Conservation (phyloP, 306 rosid species). For the Lupinus albus region DNA sequence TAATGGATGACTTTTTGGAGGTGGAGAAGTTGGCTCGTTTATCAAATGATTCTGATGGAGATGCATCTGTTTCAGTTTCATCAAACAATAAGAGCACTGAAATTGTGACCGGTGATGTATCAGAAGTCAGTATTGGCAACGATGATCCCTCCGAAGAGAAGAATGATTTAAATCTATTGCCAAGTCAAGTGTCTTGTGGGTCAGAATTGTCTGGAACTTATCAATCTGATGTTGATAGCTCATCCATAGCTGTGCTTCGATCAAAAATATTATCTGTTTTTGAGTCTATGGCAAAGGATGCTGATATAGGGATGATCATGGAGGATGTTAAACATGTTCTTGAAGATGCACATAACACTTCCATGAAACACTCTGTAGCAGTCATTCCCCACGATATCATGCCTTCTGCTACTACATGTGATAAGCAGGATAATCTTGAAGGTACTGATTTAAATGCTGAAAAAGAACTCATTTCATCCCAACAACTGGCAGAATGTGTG, state of each 20-base stretch:
- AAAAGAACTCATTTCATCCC: constrained; percentile 55
- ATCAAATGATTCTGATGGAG: constrained; percentile 63
- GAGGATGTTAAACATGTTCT: constrained; percentile 73
- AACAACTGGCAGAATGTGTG: constrained; percentile 43
- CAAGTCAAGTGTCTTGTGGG: constrained; percentile 45
- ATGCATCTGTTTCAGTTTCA: constrained; percentile 44
- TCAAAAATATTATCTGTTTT: constrained; percentile 66
- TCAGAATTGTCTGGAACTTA: constrained; percentile 37
- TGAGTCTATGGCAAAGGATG: constrained; percentile 66
- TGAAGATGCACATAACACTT: constrained; percentile 59
- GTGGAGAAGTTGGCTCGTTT: constrained; percentile 92
- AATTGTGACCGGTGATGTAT: constrained; percentile 47
- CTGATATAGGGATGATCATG: constrained; percentile 63
- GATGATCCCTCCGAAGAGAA: constrained; percentile 51
- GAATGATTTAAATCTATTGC: constrained; percentile 47
- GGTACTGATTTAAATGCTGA: constrained; percentile 56
- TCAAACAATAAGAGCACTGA: constrained; percentile 49
- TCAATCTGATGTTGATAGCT: constrained; percentile 43
- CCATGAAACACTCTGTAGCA: constrained; percentile 53
- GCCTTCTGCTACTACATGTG: constrained; percentile 54
- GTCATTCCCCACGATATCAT: constrained; percentile 49
- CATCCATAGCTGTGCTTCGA: constrained; percentile 58
- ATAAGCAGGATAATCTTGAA: constrained; percentile 58
- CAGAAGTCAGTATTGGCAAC: constrained; percentile 46
- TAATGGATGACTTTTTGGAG: constrained; percentile 99